A percentile compares a stretch with the other conserved stretches of the same genome.
Evolutionary conservation across 495 filamentous ascomycete species (phyloP).

Genomic region (Chaetomium tenue): DNA sequence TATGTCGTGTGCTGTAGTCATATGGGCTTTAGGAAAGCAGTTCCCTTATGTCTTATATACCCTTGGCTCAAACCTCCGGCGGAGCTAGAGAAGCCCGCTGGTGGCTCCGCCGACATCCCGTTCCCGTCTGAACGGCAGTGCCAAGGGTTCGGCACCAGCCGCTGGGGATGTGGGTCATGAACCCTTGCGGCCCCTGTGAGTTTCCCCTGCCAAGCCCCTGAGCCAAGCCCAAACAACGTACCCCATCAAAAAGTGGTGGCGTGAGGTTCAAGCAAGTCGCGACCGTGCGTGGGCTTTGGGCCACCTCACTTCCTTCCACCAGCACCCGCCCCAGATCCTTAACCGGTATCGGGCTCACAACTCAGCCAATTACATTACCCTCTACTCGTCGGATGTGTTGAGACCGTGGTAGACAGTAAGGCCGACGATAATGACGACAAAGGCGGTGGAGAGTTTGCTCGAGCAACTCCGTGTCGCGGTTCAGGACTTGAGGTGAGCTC

Average conservation of each 20-base stretch:
- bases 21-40: background rate
- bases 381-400: background rate
- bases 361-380: background rate
- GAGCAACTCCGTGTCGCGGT: constrained; percentile 27
- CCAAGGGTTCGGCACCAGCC: background rate
- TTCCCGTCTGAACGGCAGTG: background rate
- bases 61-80: background rate
- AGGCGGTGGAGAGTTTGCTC: constrained; percentile 20
- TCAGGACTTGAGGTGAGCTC: constrained; percentile 17
- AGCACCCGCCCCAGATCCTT: background rate
- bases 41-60: background rate
- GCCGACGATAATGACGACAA: constrained; percentile 19
- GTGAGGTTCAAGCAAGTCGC: constrained; percentile 2
- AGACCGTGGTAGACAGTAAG: background rate
- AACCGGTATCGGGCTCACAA: background rate
- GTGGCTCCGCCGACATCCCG: background rate
- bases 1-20: background rate
- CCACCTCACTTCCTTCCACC: background rate
- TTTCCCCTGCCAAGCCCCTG: constrained; percentile 4
- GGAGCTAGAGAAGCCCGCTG: background rate
- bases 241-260: constrained; percentile 22
- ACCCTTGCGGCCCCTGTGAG: constrained; percentile 1
- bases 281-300: background rate
- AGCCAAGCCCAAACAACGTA: background rate
- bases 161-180: background rate